Conservation (phyloP, 495 filamentous ascomycete genomes). For the Penicillium ochrochloron region DNA sequence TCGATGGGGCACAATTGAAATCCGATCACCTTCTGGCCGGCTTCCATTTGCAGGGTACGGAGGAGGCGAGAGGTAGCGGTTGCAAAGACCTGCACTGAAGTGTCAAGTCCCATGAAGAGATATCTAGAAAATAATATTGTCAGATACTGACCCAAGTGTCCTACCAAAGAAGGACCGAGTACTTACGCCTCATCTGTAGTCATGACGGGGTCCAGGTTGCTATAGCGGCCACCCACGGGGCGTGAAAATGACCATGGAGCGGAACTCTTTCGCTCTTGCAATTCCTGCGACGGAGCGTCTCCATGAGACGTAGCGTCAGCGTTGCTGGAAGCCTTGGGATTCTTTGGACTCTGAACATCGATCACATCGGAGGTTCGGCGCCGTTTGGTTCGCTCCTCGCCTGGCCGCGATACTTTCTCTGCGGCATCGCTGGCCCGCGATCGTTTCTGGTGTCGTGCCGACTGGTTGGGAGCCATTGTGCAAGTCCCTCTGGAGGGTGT, state of each 20-base stretch:
- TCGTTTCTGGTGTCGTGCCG: conserved; percentile 39
- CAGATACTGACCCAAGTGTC: not conserved
- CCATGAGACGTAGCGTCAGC: conserved; percentile 2
- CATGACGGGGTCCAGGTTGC: conserved; percentile 75
- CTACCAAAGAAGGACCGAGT: not conserved
- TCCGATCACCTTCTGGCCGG: conserved; percentile 48
- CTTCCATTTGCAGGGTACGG: conserved; percentile 56
- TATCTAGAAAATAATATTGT: conserved; percentile 49
- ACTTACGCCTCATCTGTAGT: conserved; percentile 80
- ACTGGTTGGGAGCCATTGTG: conserved; percentile 30
- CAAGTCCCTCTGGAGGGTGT: not conserved
- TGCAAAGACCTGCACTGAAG: conserved; percentile 78
- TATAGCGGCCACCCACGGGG: conserved; percentile 41
- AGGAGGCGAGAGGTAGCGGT: conserved; percentile 77
- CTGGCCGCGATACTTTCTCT: conserved; percentile 27
- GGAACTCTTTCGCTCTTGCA: conserved; percentile 18
- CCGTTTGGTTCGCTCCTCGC: conserved; percentile 39
- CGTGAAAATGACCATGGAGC: conserved; percentile 42
- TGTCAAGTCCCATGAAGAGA: conserved; percentile 66
- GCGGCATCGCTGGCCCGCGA: conserved; percentile 41
- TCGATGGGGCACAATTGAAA: conserved; percentile 63
- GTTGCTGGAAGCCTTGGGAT: not conserved
- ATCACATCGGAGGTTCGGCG: conserved; percentile 38
- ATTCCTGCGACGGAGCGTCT: conserved; percentile 12
- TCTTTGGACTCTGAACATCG: conserved; percentile 10